phyloP scores from a whole-genome alignment of 768 basidiomycete genomes.

The Russula sp. region DNA sequence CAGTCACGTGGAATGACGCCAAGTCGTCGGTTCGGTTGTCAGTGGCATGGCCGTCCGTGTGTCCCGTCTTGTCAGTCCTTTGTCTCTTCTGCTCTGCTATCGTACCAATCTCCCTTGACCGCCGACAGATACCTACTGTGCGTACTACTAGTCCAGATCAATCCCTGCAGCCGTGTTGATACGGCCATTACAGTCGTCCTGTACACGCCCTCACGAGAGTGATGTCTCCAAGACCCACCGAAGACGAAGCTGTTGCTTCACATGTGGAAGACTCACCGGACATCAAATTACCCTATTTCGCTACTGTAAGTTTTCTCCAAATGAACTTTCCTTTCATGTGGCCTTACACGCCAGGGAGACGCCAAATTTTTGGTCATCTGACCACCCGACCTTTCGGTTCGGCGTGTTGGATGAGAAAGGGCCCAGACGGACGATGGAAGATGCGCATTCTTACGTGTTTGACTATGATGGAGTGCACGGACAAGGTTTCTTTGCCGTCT shows the following conservation, averaged over 20 bases:
- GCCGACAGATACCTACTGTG: not conserved
- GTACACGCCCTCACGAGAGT: not conserved
- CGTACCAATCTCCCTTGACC: not conserved
- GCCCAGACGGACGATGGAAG: conserved; percentile 91
- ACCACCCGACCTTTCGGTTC: conserved; percentile 47
- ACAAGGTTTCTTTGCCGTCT: conserved; percentile 97
- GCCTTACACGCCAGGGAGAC: conserved; percentile 37
- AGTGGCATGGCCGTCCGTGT: not conserved
- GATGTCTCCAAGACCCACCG: not conserved
- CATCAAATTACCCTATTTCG: conserved; percentile 17
- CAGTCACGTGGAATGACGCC: conserved; percentile 9
- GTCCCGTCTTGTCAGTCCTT: not conserved
- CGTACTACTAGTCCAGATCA: not conserved
- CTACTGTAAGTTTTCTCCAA: conserved; percentile 14
- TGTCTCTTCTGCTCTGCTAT: too few species aligned
- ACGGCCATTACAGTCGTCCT: not conserved
- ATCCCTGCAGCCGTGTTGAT: not conserved
- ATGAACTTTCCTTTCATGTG: not conserved
- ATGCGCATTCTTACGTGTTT: conserved; percentile 92
- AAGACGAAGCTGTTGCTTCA: conserved; percentile 7
- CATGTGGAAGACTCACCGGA: conserved; percentile 1
- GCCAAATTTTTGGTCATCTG: conserved; percentile 68
- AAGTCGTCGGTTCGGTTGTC: not conserved
- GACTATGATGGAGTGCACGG: conserved; percentile 89
- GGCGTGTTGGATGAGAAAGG: conserved; percentile 82